A percentile compares a stretch with the other conserved stretches of the same genome.
Conservation (phyloP, 75 land plant species). For the Sequoiadendron giganteum region DNA sequence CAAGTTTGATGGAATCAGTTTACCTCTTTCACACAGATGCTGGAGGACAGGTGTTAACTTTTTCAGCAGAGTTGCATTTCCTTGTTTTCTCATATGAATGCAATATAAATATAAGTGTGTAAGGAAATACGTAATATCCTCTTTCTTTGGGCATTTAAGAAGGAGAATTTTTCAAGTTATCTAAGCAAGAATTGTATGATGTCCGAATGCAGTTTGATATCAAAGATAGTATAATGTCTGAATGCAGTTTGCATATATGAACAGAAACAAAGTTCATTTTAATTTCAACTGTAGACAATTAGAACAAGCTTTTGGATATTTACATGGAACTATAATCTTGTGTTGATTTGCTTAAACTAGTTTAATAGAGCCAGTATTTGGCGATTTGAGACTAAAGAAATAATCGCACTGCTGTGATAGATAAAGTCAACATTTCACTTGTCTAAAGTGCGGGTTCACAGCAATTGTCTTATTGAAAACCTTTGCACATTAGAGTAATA, state of each 20-base stretch:
- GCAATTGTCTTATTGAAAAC: background rate
- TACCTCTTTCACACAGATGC: constrained; percentile 6
- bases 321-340: background rate
- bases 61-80: background rate
- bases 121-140: background rate
- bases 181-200: background rate
- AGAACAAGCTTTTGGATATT: background rate
- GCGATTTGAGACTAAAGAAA: background rate
- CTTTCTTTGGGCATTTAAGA: background rate
- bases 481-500: background rate
- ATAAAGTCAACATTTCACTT: background rate
- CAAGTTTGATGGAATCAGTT: background rate
- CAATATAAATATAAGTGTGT: background rate
- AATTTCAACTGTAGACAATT: background rate
- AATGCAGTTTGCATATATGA: background rate
- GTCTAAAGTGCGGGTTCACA: background rate
- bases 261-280: background rate
- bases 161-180: background rate
- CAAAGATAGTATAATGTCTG: background rate
- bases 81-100: background rate
- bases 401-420: background rate
- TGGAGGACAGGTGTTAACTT: constrained; percentile 11
- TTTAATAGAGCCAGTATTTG: background rate
- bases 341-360: background rate
- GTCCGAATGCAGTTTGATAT: background rate